Percentiles rank a stretch among this genome's conserved stretches.
Evolutionary conservation across 2,329 filamentous ascomycete genomes (phyloP).

Genomic region (Cytospora piceicola): DNA sequence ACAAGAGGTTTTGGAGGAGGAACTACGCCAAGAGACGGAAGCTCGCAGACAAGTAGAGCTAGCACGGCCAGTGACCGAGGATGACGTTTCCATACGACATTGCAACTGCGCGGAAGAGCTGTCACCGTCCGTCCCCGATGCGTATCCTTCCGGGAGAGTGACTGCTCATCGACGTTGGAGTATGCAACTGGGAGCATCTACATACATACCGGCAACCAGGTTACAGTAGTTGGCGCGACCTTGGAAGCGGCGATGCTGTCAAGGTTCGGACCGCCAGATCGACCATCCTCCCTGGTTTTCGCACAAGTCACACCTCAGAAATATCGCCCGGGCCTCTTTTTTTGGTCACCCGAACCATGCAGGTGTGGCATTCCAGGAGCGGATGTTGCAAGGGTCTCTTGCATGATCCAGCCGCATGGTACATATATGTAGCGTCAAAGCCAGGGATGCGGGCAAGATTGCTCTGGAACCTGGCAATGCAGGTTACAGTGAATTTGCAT

Average conservation of each 20-base stretch:
- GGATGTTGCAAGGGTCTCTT: slow-evolving; percentile 27
- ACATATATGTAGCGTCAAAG: slow-evolving; percentile 12
- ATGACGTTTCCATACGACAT: neutral
- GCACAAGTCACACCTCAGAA: slow-evolving; percentile 6
- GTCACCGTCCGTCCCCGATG: too few relatives aligned
- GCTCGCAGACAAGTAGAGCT: slow-evolving; percentile 30
- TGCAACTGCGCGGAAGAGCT: neutral
- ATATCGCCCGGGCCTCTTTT: neutral
- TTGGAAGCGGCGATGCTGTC: neutral
- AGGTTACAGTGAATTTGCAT: neutral
- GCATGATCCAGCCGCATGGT: slow-evolving; percentile 25
- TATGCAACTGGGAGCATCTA: neutral
- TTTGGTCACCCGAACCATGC: slow-evolving; percentile 6
- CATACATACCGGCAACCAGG: neutral
- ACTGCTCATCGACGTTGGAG: neutral
- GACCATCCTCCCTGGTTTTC: slow-evolving; percentile 3
- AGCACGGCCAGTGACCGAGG: neutral
- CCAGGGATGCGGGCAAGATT: slow-evolving; percentile 24
- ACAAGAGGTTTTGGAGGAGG: slow-evolving; percentile 32
- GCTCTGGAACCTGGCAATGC: neutral
- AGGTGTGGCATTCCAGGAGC: slow-evolving; percentile 28
- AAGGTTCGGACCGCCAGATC: neutral
- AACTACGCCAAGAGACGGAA: slow-evolving; percentile 41
- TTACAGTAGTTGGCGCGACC: neutral
- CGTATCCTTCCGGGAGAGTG: neutral